Percentiles rank a stretch among this genome's conserved stretches.
Conservation (phyloP, 192 early-diverging fungal genomes). For the Umbelopsis ramanniana region DNA sequence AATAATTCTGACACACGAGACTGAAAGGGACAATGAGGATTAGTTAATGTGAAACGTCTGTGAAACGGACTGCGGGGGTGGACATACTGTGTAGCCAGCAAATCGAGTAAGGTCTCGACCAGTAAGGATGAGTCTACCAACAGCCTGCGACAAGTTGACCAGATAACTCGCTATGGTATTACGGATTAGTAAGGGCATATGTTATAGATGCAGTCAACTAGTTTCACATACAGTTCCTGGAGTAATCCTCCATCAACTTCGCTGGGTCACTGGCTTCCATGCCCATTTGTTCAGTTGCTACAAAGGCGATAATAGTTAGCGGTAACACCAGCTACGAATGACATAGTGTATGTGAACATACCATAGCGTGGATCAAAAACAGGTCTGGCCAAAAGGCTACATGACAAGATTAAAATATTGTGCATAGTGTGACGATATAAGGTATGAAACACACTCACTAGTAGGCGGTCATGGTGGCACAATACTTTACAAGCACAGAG, state of each 20-base stretch:
- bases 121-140: slow-evolving; percentile 63
- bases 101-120: slow-evolving; percentile 69
- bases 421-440: background rate
- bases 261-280: slow-evolving; percentile 51
- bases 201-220: background rate
- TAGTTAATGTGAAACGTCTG: background rate
- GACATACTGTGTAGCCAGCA: slow-evolving; percentile 59
- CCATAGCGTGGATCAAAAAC: slow-evolving; percentile 63
- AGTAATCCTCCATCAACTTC: slow-evolving; percentile 65
- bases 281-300: slow-evolving; percentile 63
- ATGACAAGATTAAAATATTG: background rate
- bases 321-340: background rate
- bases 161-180: slow-evolving; percentile 55
- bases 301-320: background rate
- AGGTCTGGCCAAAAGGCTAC: slow-evolving; percentile 60
- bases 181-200: background rate
- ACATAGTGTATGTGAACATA: slow-evolving; percentile 22
- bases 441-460: slow-evolving; percentile 47
- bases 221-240: slow-evolving; percentile 56
- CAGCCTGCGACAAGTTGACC: slow-evolving; percentile 67
- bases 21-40: slow-evolving; percentile 8
- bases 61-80: no score
- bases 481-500: slow-evolving; percentile 68
- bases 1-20: slow-evolving; percentile 64
- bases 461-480: slow-evolving; percentile 69